These are phyloP conservation scores for Geoglossum glabrum DNA, from an alignment of 495 filamentous ascomycete genomes.

Conservation along the genomic window DNA sequence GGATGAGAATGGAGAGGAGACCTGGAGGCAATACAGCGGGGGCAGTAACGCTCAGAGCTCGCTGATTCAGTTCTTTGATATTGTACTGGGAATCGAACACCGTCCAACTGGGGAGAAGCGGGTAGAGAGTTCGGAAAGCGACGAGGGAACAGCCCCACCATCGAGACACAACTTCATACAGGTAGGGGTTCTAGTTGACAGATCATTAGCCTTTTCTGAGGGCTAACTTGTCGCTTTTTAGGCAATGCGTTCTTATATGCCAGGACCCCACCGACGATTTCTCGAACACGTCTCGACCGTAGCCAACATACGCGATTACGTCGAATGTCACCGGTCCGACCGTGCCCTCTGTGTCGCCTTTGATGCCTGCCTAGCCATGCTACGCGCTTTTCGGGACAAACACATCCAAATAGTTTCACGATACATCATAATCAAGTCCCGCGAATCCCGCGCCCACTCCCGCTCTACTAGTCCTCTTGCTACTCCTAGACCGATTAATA, in stretches of 20 bases:
- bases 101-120: constrained; percentile 62
- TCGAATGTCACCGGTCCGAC: constrained; percentile 41
- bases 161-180: constrained; percentile 76
- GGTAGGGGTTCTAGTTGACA: background rate
- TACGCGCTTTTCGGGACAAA: constrained; percentile 76
- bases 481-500: constrained; percentile 26
- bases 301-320: constrained; percentile 76
- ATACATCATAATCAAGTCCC: constrained; percentile 68
- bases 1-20: constrained; percentile 40
- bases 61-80: constrained; percentile 85
- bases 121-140: constrained; percentile 23
- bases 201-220: background rate
- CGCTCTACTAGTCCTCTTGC: constrained; percentile 26
- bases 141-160: constrained; percentile 31
- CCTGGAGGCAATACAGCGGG: constrained; percentile 63
- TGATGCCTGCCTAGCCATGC: constrained; percentile 79
- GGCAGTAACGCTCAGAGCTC: constrained; percentile 94
- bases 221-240: constrained; percentile 2
- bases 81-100: constrained; percentile 80
- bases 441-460: constrained; percentile 29
- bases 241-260: constrained; percentile 96
- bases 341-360: constrained; percentile 55
- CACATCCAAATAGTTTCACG: constrained; percentile 92
- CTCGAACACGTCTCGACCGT: constrained; percentile 58
- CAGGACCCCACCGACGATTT: constrained; percentile 76